These are phyloP conservation scores for Hypsizygus ulmarius DNA, from an alignment of 1,284 basidiomycete species.

Conservation along the genomic window DNA sequence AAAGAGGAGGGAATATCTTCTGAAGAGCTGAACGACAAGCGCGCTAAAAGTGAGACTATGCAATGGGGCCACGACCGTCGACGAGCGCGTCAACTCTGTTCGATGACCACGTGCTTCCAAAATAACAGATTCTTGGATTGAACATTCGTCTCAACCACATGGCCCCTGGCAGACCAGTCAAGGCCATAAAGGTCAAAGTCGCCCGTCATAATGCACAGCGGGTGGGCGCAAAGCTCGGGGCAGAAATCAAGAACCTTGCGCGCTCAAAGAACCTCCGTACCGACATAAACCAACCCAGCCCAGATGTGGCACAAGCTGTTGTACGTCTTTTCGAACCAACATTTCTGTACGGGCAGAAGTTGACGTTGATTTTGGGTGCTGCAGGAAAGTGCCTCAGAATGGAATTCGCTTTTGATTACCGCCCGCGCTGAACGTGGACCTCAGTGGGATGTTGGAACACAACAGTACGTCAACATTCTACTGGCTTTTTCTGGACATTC, in stretches of 20 bases:
- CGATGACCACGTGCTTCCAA: constrained; percentile 15
- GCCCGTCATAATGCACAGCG: constrained; percentile 73
- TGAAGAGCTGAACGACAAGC: no score
- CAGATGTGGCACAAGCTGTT: constrained; percentile 62
- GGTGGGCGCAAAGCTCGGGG: constrained; percentile 58
- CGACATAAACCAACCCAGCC: constrained; percentile 59
- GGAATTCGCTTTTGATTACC: constrained; percentile 75
- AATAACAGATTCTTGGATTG: no score
- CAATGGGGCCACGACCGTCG: no score
- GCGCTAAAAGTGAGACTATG: no score
- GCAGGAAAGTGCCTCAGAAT: constrained; percentile 78
- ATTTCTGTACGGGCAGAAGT: not conserved
- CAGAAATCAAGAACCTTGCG: constrained; percentile 55
- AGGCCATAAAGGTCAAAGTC: constrained; percentile 59
- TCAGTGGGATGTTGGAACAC: constrained; percentile 82
- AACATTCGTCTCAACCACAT: constrained; percentile 34
- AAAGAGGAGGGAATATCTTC: no score
- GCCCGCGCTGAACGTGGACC: constrained; percentile 78
- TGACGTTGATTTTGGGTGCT: constrained; percentile 3
- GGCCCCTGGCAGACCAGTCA: constrained; percentile 54
- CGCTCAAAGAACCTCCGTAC: constrained; percentile 47
- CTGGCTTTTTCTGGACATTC: not conserved
- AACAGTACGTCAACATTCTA: constrained; percentile 51
- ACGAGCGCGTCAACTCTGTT: no score
- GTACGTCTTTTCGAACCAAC: constrained; percentile 37